Evolutionary conservation across 2,329 filamentous ascomycete genomes (phyloP), one percentile per base, ranked within the genome.

Genomic region (Clarireedia monteithiana): DNA sequence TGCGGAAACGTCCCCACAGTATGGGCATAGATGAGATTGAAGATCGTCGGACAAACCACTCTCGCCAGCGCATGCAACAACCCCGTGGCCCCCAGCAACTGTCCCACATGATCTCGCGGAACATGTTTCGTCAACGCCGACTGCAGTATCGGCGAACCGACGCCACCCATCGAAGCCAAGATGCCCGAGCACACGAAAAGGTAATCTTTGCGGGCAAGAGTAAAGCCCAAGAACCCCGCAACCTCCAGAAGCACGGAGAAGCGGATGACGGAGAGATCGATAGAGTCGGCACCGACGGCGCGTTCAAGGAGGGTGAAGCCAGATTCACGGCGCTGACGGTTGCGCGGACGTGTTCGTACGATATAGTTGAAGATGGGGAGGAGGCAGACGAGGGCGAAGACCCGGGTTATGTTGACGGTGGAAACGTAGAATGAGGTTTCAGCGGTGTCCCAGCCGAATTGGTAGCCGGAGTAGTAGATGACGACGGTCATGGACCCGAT

Each of bases 111-210:
- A 60, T 94, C 88, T 0, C 84, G 77, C 0, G 91, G 89, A 0
- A 97, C 86, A 69, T 97, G 94, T 69, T 96, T 97, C 20, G 91
- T 96, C 50, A 96, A 75, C 0, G 87, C 81, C 1, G 88, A 86
- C 67, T 95, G 90, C 50, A 95, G 77, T 0, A 89, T 94, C 1
- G 94, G 91, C 38, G 86, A 86, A 0, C 87, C 91, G 47, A 97
- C 84, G 1, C 91, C 91, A 24, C 92, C 92, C 40, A 95, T 73
- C 0, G 89, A 80, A 1, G 89, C 86, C 17, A 91, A 64, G 46
- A 89, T 75, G 48, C 89, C 92, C 17, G 84, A 86, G 0, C 83
- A 60, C 3, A 89, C 79, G 70, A 96, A 94, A 0, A 88, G 62
- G 0, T 75, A 71, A 3, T 83, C 79, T 1, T 75, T 79, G 1